phyloP scores from a whole-genome alignment of 2,329 filamentous ascomycete genomes.

The Cytospora mali region DNA sequence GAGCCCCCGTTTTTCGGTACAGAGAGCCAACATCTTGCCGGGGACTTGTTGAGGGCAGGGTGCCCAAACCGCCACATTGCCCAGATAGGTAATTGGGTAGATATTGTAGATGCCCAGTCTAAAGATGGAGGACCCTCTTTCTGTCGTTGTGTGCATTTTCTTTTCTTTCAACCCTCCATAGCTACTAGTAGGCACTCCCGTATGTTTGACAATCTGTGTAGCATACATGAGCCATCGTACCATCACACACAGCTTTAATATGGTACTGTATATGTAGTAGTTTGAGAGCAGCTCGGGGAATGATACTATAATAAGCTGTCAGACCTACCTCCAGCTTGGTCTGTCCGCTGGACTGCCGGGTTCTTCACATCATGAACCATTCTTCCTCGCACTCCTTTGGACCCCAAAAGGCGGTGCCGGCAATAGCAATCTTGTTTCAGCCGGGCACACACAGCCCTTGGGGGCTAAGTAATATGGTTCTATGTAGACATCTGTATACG shows the following conservation, averaged over 20 bases:
- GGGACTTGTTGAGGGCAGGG: no score
- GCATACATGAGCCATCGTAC: not conserved
- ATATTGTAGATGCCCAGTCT: no score
- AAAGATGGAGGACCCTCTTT: not conserved
- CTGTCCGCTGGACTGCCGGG: not conserved
- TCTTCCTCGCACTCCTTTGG: slow-evolving; percentile 1
- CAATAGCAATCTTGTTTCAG: slow-evolving; percentile 19
- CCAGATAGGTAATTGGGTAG: no score
- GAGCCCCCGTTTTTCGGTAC: not conserved
- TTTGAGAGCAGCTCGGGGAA: no score
- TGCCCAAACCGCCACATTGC: no score
- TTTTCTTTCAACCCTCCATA: not conserved
- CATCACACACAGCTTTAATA: not conserved
- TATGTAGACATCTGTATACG: not conserved
- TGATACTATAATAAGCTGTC: not conserved
- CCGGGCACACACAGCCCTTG: slow-evolving; percentile 14
- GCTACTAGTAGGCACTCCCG: no score
- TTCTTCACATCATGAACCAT: not conserved
- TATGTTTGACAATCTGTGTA: no score
- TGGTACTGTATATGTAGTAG: no score
- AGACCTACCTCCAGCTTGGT: not conserved
- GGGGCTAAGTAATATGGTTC: not conserved
- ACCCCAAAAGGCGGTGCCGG: slow-evolving; percentile 24
- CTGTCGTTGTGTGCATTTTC: not conserved
- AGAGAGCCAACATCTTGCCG: no score